Evolutionary conservation across 768 basidiomycete genomes (phyloP).

Genomic region (Suillus alpinus): DNA sequence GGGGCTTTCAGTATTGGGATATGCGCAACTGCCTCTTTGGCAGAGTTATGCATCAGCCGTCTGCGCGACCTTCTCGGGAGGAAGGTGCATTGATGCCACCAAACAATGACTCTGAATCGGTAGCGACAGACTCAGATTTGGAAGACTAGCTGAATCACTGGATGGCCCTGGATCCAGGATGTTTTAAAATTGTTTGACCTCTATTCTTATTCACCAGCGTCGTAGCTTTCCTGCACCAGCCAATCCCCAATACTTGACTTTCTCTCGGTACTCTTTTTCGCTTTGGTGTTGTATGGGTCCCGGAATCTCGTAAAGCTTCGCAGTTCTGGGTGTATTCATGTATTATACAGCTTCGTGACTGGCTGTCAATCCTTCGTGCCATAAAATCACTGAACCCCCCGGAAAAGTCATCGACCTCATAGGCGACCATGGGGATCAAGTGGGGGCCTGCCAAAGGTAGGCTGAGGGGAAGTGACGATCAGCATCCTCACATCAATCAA

Average conservation of each 20-base stretch:
- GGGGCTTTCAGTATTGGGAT: not conserved
- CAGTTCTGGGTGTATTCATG: not conserved
- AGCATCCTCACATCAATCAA: not conserved
- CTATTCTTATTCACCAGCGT: not conserved
- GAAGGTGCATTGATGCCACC: not conserved
- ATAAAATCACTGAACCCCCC: not conserved
- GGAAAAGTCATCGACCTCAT: slow-evolving; percentile 2
- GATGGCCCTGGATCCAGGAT: not conserved
- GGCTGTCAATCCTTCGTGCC: not conserved
- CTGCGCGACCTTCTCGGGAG: not conserved
- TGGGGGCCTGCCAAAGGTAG: slow-evolving; percentile 24
- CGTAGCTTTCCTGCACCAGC: not conserved
- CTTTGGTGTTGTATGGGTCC: not conserved
- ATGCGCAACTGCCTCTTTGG: not conserved
- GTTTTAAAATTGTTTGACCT: not conserved
- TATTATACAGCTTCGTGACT: not conserved
- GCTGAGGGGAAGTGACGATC: slow-evolving; percentile 12
- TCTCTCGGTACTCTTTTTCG: not conserved
- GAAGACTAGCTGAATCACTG: not conserved
- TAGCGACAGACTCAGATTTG: not conserved
- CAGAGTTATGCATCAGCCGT: not conserved
- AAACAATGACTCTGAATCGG: not conserved
- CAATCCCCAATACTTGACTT: not conserved
- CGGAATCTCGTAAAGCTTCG: not conserved
- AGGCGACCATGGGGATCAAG: slow-evolving; percentile 27